Evolutionary conservation across 306 rosid genomes (phyloP).

Genomic region (Malus fusca): DNA sequence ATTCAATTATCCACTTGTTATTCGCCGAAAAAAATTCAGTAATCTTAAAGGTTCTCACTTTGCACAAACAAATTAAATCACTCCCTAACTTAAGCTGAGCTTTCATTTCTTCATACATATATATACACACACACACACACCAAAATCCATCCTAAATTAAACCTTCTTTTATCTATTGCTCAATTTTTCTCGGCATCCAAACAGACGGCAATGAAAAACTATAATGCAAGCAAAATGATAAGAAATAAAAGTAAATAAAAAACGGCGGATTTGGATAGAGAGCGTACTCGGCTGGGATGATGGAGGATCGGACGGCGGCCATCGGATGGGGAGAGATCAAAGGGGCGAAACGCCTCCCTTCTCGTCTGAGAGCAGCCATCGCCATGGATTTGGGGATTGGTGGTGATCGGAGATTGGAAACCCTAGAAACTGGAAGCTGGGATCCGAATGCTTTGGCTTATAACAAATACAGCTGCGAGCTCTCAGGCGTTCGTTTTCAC

Average conservation of each 20-base stretch:
- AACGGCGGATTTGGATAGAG: background rate
- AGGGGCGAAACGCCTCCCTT: slow-evolving; percentile 74
- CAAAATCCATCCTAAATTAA: background rate
- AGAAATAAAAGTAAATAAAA: background rate
- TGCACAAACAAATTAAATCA: background rate
- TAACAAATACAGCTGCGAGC: background rate
- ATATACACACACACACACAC: too few species aligned
- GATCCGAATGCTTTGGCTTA: slow-evolving; percentile 1
- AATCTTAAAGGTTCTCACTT: background rate
- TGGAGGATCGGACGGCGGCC: slow-evolving; percentile 38
- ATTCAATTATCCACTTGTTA: background rate
- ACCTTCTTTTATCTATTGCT: background rate
- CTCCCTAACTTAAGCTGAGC: background rate
- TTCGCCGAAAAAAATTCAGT: background rate
- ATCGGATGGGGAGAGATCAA: slow-evolving; percentile 51
- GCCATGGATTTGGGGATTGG: slow-evolving; percentile 49
- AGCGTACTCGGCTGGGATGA: slow-evolving; percentile 33
- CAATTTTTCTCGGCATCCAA: slow-evolving; percentile 13
- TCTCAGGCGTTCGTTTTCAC: background rate
- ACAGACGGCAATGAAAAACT: background rate
- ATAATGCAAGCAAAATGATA: background rate
- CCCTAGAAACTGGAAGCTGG: slow-evolving; percentile 27
- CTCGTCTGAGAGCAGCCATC: slow-evolving; percentile 87
- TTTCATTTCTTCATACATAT: background rate
- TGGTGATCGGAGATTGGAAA: slow-evolving; percentile 23